A percentile compares a stretch with the other conserved stretches of the same genome.
These are phyloP conservation scores for Trapa incisa DNA, from an alignment of 345 rosid species.

Conservation along the genomic window DNA sequence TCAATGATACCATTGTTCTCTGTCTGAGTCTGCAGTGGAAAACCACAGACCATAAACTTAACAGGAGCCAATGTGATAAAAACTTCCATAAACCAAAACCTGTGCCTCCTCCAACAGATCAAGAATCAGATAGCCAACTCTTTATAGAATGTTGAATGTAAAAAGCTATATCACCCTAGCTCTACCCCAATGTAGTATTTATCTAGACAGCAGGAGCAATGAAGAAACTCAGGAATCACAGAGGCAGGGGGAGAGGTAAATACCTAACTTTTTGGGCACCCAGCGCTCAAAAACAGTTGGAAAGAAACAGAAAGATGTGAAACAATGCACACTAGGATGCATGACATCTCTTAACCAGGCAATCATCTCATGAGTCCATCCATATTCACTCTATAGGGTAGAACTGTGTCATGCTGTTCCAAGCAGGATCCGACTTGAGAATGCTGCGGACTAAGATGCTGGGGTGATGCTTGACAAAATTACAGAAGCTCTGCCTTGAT, in stretches of 20 bases:
- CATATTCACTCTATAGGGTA: background rate
- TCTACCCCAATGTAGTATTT: background rate
- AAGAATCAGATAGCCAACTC: background rate
- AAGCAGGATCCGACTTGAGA: background rate
- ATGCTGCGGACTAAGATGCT: background rate
- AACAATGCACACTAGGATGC: background rate
- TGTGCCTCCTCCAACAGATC: background rate
- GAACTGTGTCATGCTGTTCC: background rate
- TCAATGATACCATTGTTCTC: background rate
- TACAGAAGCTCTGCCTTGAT: background rate
- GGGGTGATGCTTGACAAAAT: background rate
- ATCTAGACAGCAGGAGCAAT: background rate
- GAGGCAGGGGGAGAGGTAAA: no score
- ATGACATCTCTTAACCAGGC: background rate
- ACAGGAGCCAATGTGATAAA: background rate
- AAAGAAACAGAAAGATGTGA: background rate
- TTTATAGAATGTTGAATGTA: background rate
- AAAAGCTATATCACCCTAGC: background rate
- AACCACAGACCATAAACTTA: background rate
- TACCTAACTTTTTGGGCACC: background rate
- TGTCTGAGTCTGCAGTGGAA: background rate
- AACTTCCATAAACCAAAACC: background rate
- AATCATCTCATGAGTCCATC: background rate
- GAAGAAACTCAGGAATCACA: background rate
- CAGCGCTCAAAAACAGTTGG: background rate